Conservation (phyloP, 2,329 filamentous ascomycete species). For the Calonectria pteridis region DNA sequence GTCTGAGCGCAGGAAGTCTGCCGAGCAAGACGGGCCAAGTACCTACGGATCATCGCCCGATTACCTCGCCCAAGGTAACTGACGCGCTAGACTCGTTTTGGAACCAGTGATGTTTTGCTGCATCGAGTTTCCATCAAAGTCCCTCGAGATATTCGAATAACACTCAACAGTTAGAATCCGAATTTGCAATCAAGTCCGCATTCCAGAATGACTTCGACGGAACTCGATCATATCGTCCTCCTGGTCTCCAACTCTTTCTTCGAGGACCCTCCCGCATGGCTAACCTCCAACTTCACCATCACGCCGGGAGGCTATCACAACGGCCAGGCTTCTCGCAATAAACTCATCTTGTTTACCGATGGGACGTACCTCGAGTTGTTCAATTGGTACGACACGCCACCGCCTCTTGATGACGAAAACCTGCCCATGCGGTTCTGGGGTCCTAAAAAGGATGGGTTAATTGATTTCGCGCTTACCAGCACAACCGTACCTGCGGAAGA, state of each 20-base stretch:
- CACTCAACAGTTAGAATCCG: not conserved
- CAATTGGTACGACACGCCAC: not conserved
- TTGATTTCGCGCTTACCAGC: not conserved
- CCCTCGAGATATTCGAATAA: not conserved
- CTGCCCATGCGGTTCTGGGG: not conserved
- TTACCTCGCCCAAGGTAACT: not conserved
- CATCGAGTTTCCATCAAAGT: not conserved
- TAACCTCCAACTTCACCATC: slow-evolving; percentile 1
- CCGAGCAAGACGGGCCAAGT: no score
- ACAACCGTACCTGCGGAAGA: not conserved
- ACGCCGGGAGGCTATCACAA: not conserved
- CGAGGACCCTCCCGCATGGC: not conserved
- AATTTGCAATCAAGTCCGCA: not conserved
- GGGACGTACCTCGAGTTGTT: not conserved
- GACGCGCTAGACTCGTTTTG: not conserved
- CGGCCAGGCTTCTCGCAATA: not conserved
- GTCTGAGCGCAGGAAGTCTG: no score
- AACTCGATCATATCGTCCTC: not conserved
- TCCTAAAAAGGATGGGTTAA: not conserved
- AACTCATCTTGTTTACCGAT: not conserved
- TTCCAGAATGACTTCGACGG: not conserved
- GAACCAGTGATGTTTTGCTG: not conserved
- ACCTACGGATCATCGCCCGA: no score
- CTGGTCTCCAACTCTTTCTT: not conserved
- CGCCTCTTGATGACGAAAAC: not conserved